Percentiles rank a stretch among this genome's conserved stretches.
phyloP scores from a whole-genome alignment of 2,329 filamentous ascomycete species.

The Monosporascus cannonballus region DNA sequence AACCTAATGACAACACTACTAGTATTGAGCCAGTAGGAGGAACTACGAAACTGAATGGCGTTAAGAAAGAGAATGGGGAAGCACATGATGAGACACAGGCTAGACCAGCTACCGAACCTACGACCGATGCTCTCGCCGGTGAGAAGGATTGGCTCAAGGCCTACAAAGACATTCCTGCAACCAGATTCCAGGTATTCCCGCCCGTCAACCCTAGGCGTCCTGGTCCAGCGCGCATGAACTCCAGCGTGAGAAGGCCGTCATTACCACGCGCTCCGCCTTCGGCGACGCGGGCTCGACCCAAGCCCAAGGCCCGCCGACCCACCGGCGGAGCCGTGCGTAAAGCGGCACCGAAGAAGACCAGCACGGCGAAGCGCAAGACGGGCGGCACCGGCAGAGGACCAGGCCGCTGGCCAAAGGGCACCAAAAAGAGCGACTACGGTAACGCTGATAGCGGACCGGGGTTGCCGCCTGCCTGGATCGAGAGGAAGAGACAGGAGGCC shows the following conservation, averaged over 20 bases:
- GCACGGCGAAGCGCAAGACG: constrained; percentile 45
- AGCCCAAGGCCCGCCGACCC: constrained; percentile 33
- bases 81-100: constrained; percentile 12
- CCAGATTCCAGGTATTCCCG: constrained; percentile 74
- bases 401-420: constrained; percentile 61
- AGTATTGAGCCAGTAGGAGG: constrained; percentile 9
- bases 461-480: constrained; percentile 51
- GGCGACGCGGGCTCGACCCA: constrained; percentile 28
- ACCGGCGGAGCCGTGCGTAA: constrained; percentile 23
- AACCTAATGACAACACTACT: constrained; percentile 28
- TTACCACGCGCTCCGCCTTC: constrained; percentile 21
- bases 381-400: constrained; percentile 60
- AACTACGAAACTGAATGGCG: constrained; percentile 19
- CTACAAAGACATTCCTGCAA: constrained; percentile 57
- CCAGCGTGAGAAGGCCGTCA: constrained; percentile 27
- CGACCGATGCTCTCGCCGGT: constrained; percentile 20
- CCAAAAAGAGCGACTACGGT: constrained; percentile 62
- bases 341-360: constrained; percentile 34
- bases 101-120: constrained; percentile 6
- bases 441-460: constrained; percentile 61
- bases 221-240: constrained; percentile 38
- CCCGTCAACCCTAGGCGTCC: constrained; percentile 48
- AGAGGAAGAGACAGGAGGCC: constrained; percentile 18
- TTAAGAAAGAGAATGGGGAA: constrained; percentile 16
- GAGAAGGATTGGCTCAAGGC: constrained; percentile 37